These are phyloP conservation scores for Astragalus glycyphyllos DNA, from an alignment of 306 rosid species.

Conservation along the genomic window DNA sequence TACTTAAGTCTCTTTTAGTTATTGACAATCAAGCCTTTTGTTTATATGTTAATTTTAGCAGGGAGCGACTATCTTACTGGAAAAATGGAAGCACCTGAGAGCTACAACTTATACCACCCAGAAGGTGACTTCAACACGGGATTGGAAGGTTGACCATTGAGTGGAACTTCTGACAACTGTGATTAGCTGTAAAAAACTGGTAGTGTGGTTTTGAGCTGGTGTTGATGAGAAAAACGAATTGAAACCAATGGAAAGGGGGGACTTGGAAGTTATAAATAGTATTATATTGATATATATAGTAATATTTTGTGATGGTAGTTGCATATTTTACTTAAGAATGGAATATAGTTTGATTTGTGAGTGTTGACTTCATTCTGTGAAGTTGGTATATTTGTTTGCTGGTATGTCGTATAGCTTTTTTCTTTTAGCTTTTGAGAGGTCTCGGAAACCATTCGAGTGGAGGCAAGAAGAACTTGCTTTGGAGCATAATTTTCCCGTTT, in stretches of 20 bases:
- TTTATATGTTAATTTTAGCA: conserved; percentile 43
- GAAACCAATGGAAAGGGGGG: conserved; percentile 33
- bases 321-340: conserved; percentile 43
- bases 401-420: neutral
- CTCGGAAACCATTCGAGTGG: neutral
- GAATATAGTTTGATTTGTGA: conserved; percentile 39
- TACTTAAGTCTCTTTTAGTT: neutral
- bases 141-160: conserved; percentile 52
- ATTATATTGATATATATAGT: neutral
- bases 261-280: conserved; percentile 27
- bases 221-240: conserved; percentile 28
- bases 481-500: neutral
- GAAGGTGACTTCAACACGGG: conserved; percentile 60
- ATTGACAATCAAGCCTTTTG: conserved; percentile 29
- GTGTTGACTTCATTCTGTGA: conserved; percentile 35
- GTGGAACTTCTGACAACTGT: conserved; percentile 35
- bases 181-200: conserved; percentile 45
- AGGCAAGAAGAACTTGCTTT: neutral
- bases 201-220: conserved; percentile 39
- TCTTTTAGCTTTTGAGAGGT: neutral
- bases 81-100: conserved; percentile 62
- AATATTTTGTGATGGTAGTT: conserved; percentile 1
- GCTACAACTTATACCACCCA: conserved; percentile 48
- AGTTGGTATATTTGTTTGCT: conserved; percentile 26
- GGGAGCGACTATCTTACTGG: conserved; percentile 72